Percentiles rank a stretch among this genome's conserved stretches.
Conservation (phyloP, 2,329 filamentous ascomycete species). For the Plectosphaerella cucumerina region DNA sequence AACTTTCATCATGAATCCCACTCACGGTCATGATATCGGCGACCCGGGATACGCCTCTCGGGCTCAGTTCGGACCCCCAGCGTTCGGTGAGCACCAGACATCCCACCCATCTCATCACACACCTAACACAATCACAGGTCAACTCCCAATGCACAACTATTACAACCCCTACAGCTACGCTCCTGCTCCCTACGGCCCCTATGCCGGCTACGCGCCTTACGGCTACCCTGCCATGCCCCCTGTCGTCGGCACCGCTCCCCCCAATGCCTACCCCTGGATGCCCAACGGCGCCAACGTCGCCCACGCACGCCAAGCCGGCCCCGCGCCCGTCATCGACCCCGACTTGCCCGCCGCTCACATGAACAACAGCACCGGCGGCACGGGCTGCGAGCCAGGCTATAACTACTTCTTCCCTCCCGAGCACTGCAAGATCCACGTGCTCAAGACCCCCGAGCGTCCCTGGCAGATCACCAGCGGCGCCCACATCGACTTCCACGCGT, state of each 20-base stretch:
- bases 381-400: slow-evolving; percentile 58
- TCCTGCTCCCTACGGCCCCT: not conserved
- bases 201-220: not conserved
- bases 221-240: not conserved
- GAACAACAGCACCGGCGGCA: slow-evolving; percentile 52
- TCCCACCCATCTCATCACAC: too few relatives aligned
- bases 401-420: slow-evolving; percentile 57
- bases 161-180: not conserved
- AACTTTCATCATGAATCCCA: not conserved
- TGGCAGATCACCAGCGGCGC: slow-evolving; percentile 45
- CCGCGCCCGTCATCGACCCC: slow-evolving; percentile 36
- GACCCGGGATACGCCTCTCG: too few relatives aligned
- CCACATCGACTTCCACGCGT: slow-evolving; percentile 41
- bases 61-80: too few relatives aligned
- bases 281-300: slow-evolving; percentile 31
- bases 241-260: not conserved
- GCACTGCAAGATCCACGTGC: slow-evolving; percentile 57
- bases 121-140: too few relatives aligned
- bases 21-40: not conserved
- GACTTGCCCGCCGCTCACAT: slow-evolving; percentile 49
- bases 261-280: slow-evolving; percentile 20
- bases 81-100: too few relatives aligned
- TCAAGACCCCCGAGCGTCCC: slow-evolving; percentile 45
- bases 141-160: too few relatives aligned
- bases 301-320: slow-evolving; percentile 33